Evolutionary conservation across 495 filamentous ascomycete genomes (phyloP).

Genomic region (Daldinia caldariorum): DNA sequence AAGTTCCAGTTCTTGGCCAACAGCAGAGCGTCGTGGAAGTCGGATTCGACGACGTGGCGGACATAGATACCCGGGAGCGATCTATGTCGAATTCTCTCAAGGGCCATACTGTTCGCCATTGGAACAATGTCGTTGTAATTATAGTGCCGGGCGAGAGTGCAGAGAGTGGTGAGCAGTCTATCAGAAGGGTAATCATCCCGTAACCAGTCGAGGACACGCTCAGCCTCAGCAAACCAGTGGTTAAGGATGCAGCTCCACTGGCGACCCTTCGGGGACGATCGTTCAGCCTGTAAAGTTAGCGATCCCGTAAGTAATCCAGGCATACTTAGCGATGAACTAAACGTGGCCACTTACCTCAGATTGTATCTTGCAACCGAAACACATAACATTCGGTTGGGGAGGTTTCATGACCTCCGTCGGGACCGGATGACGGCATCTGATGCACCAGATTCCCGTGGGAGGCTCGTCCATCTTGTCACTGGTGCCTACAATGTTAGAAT

Average conservation of each 20-base stretch:
- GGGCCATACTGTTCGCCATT: constrained; percentile 18
- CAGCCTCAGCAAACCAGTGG: background rate
- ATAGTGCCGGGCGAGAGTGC: constrained; percentile 7
- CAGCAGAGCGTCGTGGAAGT: background rate
- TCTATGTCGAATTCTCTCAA: constrained; percentile 18
- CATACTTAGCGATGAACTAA: background rate
- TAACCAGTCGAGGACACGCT: background rate
- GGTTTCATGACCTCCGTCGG: background rate
- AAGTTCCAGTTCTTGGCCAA: background rate
- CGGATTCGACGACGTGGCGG: background rate
- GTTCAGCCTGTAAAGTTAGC: background rate
- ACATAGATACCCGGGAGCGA: background rate
- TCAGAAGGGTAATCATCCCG: background rate
- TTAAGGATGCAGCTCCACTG: constrained; percentile 4
- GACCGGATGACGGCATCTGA: background rate
- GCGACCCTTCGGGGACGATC: background rate
- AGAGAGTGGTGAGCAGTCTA: background rate
- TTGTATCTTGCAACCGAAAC: background rate
- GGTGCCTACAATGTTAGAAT: background rate
- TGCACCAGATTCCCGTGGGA: background rate
- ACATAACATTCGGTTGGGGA: background rate
- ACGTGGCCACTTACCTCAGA: constrained; percentile 12
- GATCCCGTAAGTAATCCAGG: background rate
- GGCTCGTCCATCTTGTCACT: background rate
- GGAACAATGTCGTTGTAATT: background rate